A percentile compares a stretch with the other conserved stretches of the same genome.
phyloP scores from a whole-genome alignment of 2,329 filamentous ascomycete species.

The Colletotrichum lini region DNA sequence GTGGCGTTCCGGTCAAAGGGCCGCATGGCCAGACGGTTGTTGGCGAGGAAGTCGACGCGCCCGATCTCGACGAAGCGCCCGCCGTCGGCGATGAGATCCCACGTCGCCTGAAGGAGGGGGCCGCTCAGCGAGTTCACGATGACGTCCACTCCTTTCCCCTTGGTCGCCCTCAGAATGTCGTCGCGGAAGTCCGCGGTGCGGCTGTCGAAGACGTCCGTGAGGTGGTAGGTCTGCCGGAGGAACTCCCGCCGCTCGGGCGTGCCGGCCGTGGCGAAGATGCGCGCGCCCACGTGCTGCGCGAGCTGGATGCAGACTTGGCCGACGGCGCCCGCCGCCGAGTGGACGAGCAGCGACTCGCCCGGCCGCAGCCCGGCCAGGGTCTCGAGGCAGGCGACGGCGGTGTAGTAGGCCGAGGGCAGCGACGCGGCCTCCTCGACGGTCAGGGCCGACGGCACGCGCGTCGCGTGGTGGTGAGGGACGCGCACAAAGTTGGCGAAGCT shows the following conservation, averaged over 20 bases:
- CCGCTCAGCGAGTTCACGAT: slow-evolving; percentile 51
- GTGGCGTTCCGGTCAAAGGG: slow-evolving; percentile 54
- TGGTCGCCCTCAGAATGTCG: slow-evolving; percentile 46
- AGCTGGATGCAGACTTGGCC: slow-evolving; percentile 57
- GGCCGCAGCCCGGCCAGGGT: slow-evolving; percentile 48
- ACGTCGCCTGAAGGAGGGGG: slow-evolving; percentile 49
- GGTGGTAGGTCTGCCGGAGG: slow-evolving; percentile 46
- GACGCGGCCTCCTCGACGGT: slow-evolving; percentile 46
- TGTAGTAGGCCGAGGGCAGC: slow-evolving; percentile 47
- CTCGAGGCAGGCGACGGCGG: slow-evolving; percentile 45
- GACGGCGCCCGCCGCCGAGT: slow-evolving; percentile 54
- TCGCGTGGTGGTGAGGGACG: slow-evolving; percentile 20
- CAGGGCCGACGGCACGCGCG: not conserved
- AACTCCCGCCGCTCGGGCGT: slow-evolving; percentile 48
- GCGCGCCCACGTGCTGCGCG: slow-evolving; percentile 54
- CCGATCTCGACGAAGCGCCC: slow-evolving; percentile 55
- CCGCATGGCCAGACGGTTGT: slow-evolving; percentile 54
- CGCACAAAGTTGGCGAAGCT: slow-evolving; percentile 43
- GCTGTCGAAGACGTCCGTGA: slow-evolving; percentile 54
- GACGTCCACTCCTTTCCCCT: slow-evolving; percentile 50
- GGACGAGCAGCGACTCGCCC: slow-evolving; percentile 56
- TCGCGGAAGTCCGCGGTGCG: slow-evolving; percentile 48
- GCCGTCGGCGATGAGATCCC: slow-evolving; percentile 50
- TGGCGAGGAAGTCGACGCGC: slow-evolving; percentile 50
- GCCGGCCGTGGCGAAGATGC: slow-evolving; percentile 58